phyloP scores from a whole-genome alignment of 768 basidiomycete species.

The Plicaturopsis crispa region DNA sequence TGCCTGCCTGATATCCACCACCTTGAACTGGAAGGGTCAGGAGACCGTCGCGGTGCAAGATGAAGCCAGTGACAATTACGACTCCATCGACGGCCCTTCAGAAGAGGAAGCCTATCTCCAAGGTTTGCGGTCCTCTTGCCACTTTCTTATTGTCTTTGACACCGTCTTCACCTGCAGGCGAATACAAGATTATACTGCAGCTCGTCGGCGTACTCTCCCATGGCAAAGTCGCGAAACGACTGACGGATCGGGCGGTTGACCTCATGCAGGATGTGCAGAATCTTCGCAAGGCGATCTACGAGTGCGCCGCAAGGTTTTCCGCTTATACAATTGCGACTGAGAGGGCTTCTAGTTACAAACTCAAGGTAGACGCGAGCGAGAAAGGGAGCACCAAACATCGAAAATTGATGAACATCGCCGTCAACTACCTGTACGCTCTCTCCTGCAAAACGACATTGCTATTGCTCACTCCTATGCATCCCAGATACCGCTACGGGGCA shows the following conservation, averaged over 20 bases:
- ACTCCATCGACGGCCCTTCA: slow-evolving; percentile 72
- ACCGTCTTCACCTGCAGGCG: slow-evolving; percentile 44
- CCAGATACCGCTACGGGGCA: slow-evolving; percentile 81
- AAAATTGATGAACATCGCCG: slow-evolving; percentile 65
- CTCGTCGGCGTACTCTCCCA: slow-evolving; percentile 88
- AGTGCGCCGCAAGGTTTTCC: slow-evolving; percentile 42
- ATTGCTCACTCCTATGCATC: not conserved
- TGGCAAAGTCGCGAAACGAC: slow-evolving; percentile 86
- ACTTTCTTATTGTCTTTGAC: not conserved
- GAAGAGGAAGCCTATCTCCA: slow-evolving; percentile 87
- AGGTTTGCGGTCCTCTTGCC: slow-evolving; percentile 34
- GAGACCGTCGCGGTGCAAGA: slow-evolving; percentile 31
- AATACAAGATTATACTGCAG: slow-evolving; percentile 95
- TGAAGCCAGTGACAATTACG: slow-evolving; percentile 37
- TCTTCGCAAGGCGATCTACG: slow-evolving; percentile 88
- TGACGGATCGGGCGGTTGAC: slow-evolving; percentile 87
- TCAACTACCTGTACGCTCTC: slow-evolving; percentile 75
- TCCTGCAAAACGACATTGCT: slow-evolving; percentile 8
- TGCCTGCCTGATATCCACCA: slow-evolving; percentile 78
- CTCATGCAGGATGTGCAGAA: slow-evolving; percentile 97
- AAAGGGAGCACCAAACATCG: slow-evolving; percentile 71
- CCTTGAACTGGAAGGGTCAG: slow-evolving; percentile 48
- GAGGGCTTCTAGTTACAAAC: slow-evolving; percentile 75
- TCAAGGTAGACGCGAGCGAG: slow-evolving; percentile 80
- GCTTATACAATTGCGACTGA: slow-evolving; percentile 1